A percentile compares a stretch with the other conserved stretches of the same genome.
These are phyloP conservation scores for Aspergillus hortae DNA, from an alignment of 2,329 filamentous ascomycete genomes.

Conservation along the genomic window DNA sequence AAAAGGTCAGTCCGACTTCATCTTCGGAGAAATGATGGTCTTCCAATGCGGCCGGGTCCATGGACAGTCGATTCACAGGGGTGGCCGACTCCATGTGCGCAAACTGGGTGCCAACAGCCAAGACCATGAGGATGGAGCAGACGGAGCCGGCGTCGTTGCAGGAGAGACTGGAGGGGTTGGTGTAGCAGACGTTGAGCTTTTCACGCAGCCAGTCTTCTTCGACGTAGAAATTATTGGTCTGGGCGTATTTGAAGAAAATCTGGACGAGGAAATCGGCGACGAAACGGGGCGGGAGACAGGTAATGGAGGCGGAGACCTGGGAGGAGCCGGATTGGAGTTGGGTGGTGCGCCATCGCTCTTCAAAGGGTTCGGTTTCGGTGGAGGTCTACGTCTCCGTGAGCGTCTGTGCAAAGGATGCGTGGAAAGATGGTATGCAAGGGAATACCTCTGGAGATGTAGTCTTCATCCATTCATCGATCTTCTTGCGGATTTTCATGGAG, in stretches of 20 bases:
- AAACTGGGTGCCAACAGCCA: slow-evolving; percentile 44
- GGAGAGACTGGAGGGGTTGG: slow-evolving; percentile 30
- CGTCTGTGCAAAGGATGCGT: not conserved
- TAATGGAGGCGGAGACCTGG: slow-evolving; percentile 34
- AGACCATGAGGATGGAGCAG: slow-evolving; percentile 41
- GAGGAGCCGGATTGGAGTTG: slow-evolving; percentile 41
- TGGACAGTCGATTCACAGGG: slow-evolving; percentile 30
- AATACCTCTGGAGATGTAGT: slow-evolving; percentile 34
- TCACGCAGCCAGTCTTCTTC: slow-evolving; percentile 41
- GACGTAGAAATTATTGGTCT: slow-evolving; percentile 44
- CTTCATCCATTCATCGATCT: slow-evolving; percentile 44
- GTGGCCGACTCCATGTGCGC: slow-evolving; percentile 40
- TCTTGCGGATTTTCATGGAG: slow-evolving; percentile 40
- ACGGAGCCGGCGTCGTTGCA: slow-evolving; percentile 39
- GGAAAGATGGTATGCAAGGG: not conserved
- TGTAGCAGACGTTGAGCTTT: slow-evolving; percentile 38
- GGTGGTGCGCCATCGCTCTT: slow-evolving; percentile 42
- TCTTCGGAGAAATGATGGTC: slow-evolving; percentile 47
- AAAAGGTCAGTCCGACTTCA: slow-evolving; percentile 54
- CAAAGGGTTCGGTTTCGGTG: slow-evolving; percentile 36
- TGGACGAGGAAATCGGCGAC: slow-evolving; percentile 42
- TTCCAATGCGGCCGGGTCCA: slow-evolving; percentile 22
- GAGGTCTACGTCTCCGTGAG: slow-evolving; percentile 25
- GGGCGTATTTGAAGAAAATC: slow-evolving; percentile 43
- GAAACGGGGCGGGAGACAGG: slow-evolving; percentile 42